A percentile compares a stretch with the other conserved stretches of the same genome.
Conservation (phyloP, 768 basidiomycete genomes). For the Glaciozyma martinii region DNA sequence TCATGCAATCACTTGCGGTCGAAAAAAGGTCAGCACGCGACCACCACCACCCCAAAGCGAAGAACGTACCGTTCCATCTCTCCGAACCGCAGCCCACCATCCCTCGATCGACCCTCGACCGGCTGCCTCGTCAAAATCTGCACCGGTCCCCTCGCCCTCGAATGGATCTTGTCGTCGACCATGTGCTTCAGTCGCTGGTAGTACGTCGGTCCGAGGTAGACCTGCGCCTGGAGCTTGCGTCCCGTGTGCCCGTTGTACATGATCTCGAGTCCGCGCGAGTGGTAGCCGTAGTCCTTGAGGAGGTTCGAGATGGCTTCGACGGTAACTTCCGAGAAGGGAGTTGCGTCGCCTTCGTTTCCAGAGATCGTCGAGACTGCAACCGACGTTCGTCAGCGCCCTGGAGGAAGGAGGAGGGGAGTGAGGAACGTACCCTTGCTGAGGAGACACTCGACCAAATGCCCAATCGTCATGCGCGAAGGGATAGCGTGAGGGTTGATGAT, state of each 20-base stretch:
- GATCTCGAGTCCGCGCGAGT: constrained; percentile 90
- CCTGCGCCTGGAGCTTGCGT: constrained; percentile 92
- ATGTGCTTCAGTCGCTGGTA: constrained; percentile 99
- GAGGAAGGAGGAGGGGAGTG: background rate
- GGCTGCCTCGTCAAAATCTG: constrained; percentile 96
- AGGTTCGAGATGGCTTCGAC: constrained; percentile 95
- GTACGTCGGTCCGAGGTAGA: constrained; percentile 97
- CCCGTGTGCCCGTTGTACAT: constrained; percentile 99
- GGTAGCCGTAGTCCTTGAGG: constrained; percentile 81
- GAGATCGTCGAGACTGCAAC: constrained; percentile 73
- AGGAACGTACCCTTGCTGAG: constrained; percentile 55
- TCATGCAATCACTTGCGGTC: constrained; percentile 80
- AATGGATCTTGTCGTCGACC: constrained; percentile 99
- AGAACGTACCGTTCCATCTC: constrained; percentile 71
- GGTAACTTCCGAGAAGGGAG: constrained; percentile 95
- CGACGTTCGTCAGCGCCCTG: background rate
- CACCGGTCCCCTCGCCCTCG: constrained; percentile 89
- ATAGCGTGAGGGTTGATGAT: constrained; percentile 99
- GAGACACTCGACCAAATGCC: constrained; percentile 96
- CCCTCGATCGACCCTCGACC: constrained; percentile 95
- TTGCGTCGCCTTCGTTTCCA: constrained; percentile 95
- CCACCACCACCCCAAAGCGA: background rate
- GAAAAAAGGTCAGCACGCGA: background rate
- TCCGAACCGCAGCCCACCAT: constrained; percentile 97
- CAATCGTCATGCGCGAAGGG: constrained; percentile 99